Evolutionary conservation across 345 rosid species (phyloP).

Genomic region (Bretschneidera sinensis): DNA sequence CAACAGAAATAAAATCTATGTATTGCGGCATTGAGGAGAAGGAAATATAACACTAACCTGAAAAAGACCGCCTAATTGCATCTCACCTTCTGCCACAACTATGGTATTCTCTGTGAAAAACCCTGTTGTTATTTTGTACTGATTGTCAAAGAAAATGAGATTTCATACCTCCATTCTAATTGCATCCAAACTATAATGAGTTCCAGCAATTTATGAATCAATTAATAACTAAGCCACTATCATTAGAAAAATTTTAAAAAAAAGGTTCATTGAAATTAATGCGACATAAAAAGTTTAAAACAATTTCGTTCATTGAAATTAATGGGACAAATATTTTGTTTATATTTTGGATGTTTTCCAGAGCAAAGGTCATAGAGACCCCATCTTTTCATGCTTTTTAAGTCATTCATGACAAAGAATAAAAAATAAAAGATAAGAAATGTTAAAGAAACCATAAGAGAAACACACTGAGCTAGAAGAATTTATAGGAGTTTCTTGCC

Average conservation of each 20-base stretch:
- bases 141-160: conserved; percentile 46
- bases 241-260: background rate
- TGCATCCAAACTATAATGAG: background rate
- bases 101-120: conserved; percentile 89
- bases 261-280: background rate
- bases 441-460: background rate
- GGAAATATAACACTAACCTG: conserved; percentile 45
- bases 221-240: background rate
- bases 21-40: conserved; percentile 10
- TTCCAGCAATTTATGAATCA: background rate
- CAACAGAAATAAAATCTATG: background rate
- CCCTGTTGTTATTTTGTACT: conserved; percentile 81
- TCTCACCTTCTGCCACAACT: conserved; percentile 88
- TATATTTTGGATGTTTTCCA: background rate
- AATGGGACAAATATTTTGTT: no score
- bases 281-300: no score
- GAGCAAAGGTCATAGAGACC: background rate
- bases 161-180: background rate
- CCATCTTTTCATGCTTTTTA: background rate
- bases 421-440: background rate
- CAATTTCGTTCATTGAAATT: background rate
- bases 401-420: background rate
- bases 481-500: background rate
- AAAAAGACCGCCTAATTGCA: conserved; percentile 71
- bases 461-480: background rate